Percentiles rank a stretch among this genome's conserved stretches.
Evolutionary conservation across 768 basidiomycete species (phyloP).

Genomic region (Royoungia palumana): DNA sequence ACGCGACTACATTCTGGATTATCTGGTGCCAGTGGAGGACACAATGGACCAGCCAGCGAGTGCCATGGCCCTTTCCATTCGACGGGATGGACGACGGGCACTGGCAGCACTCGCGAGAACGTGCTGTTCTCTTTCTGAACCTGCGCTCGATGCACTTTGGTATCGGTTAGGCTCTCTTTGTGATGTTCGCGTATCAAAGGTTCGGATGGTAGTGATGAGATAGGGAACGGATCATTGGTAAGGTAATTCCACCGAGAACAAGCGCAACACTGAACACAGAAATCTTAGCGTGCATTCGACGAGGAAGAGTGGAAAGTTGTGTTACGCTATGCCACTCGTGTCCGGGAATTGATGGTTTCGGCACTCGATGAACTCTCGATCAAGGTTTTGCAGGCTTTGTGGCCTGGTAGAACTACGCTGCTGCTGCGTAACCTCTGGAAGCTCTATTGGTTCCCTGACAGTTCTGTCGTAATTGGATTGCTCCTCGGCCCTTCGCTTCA

Average conservation of each 20-base stretch:
- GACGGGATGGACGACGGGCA: neutral
- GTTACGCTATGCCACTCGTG: conserved; percentile 5
- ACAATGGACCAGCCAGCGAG: too few species aligned
- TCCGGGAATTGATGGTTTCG: conserved; percentile 2
- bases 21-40: too few species aligned
- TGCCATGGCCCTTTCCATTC: too few species aligned
- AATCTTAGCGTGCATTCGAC: conserved; percentile 2
- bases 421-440: conserved; percentile 10
- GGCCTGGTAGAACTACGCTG: neutral
- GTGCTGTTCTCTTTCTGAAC: conserved; percentile 11
- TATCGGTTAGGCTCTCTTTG: neutral
- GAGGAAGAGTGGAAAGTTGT: conserved; percentile 5
- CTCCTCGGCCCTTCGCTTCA: conserved; percentile 10
- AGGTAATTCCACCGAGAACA: neutral
- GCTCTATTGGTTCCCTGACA: neutral
- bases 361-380: neutral
- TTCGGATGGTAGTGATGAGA: neutral
- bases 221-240: neutral
- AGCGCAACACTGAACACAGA: neutral
- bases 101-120: conserved; percentile 14
- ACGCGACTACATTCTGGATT: too few species aligned
- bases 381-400: conserved; percentile 2
- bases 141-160: conserved; percentile 13
- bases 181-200: too few species aligned
- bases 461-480: neutral